Conservation (phyloP, 2,329 filamentous ascomycete genomes). For the Phialophora expanda region DNA sequence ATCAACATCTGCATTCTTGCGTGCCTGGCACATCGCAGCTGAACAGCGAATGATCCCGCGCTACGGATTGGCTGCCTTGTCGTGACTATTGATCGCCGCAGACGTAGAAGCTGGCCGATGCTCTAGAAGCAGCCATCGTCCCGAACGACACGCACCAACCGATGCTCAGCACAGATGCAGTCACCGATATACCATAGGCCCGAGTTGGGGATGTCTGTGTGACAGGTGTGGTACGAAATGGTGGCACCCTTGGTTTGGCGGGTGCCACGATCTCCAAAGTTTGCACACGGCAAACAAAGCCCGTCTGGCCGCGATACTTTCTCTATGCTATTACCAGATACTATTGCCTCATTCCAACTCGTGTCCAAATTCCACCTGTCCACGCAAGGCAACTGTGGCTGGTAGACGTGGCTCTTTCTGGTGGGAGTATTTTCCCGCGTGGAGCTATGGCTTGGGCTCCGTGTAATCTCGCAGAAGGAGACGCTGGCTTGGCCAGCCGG, state of each 20-base stretch:
- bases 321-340: background rate
- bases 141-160: background rate
- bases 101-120: slow-evolving; percentile 12
- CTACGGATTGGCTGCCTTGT: slow-evolving; percentile 26
- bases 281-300: background rate
- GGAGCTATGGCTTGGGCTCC: background rate
- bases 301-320: background rate
- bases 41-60: background rate
- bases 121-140: slow-evolving; percentile 11
- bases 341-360: background rate
- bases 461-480: slow-evolving; percentile 6
- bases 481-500: slow-evolving; percentile 9
- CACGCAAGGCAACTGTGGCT: background rate
- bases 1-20: slow-evolving; percentile 8
- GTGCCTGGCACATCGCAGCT: slow-evolving; percentile 17
- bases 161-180: background rate
- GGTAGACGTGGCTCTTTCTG: background rate
- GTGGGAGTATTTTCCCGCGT: background rate
- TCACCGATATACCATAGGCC: background rate
- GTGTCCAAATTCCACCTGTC: background rate
- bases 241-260: slow-evolving; percentile 7
- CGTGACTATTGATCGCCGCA: slow-evolving; percentile 1
- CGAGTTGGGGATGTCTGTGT: slow-evolving; percentile 19
- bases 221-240: background rate
- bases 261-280: slow-evolving; percentile 10